phyloP scores from a whole-genome alignment of 768 basidiomycete genomes.

The Auriscalpium vulgare region DNA sequence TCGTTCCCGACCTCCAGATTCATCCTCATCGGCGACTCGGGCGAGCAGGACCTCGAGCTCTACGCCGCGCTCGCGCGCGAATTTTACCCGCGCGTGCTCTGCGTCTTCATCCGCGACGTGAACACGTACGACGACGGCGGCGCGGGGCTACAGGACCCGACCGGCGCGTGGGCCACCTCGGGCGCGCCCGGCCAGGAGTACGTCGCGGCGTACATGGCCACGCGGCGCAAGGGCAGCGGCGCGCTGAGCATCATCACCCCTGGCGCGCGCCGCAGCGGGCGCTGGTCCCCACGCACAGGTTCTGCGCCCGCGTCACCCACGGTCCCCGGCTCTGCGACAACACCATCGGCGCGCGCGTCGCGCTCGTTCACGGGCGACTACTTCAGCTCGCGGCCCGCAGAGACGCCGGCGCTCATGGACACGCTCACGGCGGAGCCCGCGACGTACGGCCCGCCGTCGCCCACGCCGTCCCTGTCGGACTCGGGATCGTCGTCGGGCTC shows the following conservation, averaged over 20 bases:
- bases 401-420: not conserved
- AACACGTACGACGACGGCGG: slow-evolving; percentile 26
- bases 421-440: slow-evolving; percentile 4
- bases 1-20: slow-evolving; percentile 70
- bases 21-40: slow-evolving; percentile 84
- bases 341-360: not conserved
- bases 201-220: not conserved
- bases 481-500: not conserved
- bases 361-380: not conserved
- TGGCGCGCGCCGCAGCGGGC: not conserved
- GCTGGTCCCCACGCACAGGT: not conserved
- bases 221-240: slow-evolving; percentile 1
- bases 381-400: not conserved
- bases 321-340: not conserved
- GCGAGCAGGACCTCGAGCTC: slow-evolving; percentile 92
- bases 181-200: not conserved
- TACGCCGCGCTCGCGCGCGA: slow-evolving; percentile 72
- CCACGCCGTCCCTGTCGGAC: not conserved
- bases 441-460: not conserved
- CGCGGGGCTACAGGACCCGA: slow-evolving; percentile 52
- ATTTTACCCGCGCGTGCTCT: slow-evolving; percentile 61
- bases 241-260: not conserved
- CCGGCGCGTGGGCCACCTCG: slow-evolving; percentile 28
- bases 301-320: not conserved
- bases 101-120: slow-evolving; percentile 80